Percentiles rank a stretch among this genome's conserved stretches.
Conservation (phyloP, 2,329 filamentous ascomycete genomes). For the Helotiales sp. region DNA sequence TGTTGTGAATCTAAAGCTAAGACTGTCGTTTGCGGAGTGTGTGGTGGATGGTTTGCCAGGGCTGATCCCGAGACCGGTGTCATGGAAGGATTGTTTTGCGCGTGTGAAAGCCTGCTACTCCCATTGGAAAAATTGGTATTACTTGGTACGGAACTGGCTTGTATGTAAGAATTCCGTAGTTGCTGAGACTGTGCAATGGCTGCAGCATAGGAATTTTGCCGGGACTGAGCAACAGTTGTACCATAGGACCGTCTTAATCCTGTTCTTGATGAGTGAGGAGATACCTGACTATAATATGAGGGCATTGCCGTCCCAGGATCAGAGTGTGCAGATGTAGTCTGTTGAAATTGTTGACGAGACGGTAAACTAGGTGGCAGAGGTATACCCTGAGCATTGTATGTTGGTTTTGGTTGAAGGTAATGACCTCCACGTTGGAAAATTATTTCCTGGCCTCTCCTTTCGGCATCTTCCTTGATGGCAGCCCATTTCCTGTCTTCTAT, state of each 20-base stretch:
- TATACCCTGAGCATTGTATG: neutral
- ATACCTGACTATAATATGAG: neutral
- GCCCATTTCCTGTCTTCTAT: neutral
- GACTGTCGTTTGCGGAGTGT: neutral
- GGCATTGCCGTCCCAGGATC: neutral
- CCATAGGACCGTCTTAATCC: conserved; percentile 79
- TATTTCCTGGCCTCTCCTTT: neutral
- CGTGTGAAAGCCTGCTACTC: neutral
- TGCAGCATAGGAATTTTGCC: conserved; percentile 62
- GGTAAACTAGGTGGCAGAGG: neutral
- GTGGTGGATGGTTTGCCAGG: neutral
- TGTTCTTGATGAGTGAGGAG: too few species aligned
- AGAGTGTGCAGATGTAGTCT: neutral
- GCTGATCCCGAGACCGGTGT: neutral
- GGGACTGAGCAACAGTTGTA: conserved; percentile 76
- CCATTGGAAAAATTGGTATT: neutral
- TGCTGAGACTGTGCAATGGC: conserved; percentile 73
- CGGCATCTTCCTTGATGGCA: neutral
- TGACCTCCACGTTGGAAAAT: neutral
- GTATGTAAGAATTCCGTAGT: neutral
- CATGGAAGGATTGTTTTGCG: neutral
- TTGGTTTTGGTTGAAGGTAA: neutral
- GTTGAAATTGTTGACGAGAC: too few species aligned
- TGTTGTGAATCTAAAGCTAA: neutral
- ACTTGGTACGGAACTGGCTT: neutral